Evolutionary conservation across 2,329 filamentous ascomycete genomes (phyloP), one percentile per base, ranked within the genome.

Genomic region (Aspergillus caelatus): DNA sequence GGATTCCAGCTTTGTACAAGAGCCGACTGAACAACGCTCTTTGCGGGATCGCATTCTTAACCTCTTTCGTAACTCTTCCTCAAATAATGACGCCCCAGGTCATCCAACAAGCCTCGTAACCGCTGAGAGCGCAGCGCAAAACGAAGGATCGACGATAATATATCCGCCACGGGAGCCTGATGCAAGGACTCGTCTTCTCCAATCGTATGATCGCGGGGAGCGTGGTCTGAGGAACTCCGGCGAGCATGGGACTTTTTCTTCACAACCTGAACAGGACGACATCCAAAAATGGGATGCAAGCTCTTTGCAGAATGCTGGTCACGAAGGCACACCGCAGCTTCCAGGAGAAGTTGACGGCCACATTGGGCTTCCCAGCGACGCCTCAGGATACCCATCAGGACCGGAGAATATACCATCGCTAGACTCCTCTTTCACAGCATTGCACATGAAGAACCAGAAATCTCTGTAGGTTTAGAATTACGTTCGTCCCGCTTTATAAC

Each of bases 171-270:
- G 21, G 32, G 71, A 72, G 43, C 67, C 72, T 19, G 73, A 78
- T 65, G 73, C 70, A 41, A 74, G 74, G 65, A 79, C 77, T 28
- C 72, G 75, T 32, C 69, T 82, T 30, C 67, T 82, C 45, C 74
- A 78, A 36, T 78, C 76, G 6, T 80, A 81, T 65, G 65, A 79
- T 52, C 74, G 72, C 43, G 70, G 65, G 28, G 69, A 75, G 19
- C 76, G 79, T 55, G 79, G 79, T 55, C 71, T 79, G 55, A 77
- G 75, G 30, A 61, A 62, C 32, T 74, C 77, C 45, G 92, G 89
- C 80, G 84, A 85, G 70, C 90, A 95, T 79, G 92, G 91, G 70
- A 91, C 91, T 19, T 92, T 94, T 72, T 93, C 91, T 50, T 89
- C 91, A 1, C 82, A 88, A 43, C 85, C 90, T 0, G 80, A 80